phyloP scores from a whole-genome alignment of 768 basidiomycete species.

The Neoboletus brunneissimus region DNA sequence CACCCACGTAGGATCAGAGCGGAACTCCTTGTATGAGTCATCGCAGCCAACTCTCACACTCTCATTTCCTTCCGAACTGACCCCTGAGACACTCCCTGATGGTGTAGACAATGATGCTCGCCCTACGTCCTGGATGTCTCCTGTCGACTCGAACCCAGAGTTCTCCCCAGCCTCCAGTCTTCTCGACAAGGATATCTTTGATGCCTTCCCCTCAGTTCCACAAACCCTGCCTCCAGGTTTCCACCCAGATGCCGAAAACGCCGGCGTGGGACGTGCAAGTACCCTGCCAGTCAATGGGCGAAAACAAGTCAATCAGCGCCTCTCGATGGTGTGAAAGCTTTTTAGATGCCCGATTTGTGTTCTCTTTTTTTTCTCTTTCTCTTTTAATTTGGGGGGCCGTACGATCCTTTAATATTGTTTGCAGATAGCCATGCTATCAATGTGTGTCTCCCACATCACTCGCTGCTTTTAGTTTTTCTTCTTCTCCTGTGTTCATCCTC shows the following conservation, averaged over 20 bases:
- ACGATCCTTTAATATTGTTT: constrained; percentile 4
- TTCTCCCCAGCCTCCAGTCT: constrained; percentile 37
- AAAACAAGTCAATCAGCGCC: constrained; percentile 23
- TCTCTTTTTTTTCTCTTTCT: background rate
- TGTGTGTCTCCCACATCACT: constrained; percentile 3
- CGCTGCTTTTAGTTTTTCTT: background rate
- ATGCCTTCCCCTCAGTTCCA: constrained; percentile 73
- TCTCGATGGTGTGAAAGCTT: constrained; percentile 23
- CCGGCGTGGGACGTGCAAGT: constrained; percentile 16
- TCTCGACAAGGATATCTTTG: constrained; percentile 61
- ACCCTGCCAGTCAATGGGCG: constrained; percentile 29
- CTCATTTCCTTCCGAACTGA: constrained; percentile 20
- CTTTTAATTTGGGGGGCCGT: background rate
- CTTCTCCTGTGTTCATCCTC: background rate
- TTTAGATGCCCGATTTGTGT: constrained; percentile 8
- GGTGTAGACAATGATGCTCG: constrained; percentile 23
- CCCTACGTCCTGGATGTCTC: constrained; percentile 50
- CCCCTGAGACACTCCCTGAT: constrained; percentile 12
- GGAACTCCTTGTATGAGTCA: constrained; percentile 27
- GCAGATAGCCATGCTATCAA: constrained; percentile 9
- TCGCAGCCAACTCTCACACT: constrained; percentile 25
- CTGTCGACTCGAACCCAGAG: constrained; percentile 37
- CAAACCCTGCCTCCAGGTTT: constrained; percentile 40
- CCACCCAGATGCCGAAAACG: constrained; percentile 13
- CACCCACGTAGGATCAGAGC: no score